These are phyloP conservation scores for Globisporangium apiculatum DNA, from an alignment of 352 stramenopile genomes.

Conservation along the genomic window DNA sequence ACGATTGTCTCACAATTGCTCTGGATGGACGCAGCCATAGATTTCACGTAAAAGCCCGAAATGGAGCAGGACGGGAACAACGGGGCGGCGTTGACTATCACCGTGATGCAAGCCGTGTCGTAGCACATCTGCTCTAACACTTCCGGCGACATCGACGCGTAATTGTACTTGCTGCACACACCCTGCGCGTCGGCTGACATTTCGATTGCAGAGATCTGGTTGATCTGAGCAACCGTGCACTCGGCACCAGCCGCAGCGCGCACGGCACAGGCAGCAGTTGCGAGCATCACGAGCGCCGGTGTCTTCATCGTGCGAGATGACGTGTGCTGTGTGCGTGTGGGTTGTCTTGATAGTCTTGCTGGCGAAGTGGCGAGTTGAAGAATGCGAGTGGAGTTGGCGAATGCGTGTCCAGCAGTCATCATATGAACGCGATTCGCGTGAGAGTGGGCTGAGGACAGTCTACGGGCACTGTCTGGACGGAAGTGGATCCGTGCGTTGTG, in stretches of 20 bases:
- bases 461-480: too few relatives aligned
- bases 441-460: too few relatives aligned
- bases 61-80: not conserved
- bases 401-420: too few relatives aligned
- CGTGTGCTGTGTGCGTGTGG: not conserved
- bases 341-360: not conserved
- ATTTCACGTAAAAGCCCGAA: not conserved
- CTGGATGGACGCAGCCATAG: too few relatives aligned
- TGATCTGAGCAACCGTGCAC: not conserved
- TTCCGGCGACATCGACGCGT: too few relatives aligned
- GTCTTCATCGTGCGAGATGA: not conserved
- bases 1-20: too few relatives aligned
- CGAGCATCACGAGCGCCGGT: not conserved
- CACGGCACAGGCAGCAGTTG: not conserved
- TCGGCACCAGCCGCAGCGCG: not conserved
- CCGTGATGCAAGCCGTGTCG: not conserved
- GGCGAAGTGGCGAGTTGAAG: not conserved
- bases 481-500: too few relatives aligned
- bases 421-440: too few relatives aligned
- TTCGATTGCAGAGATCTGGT: not conserved
- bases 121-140: not conserved
- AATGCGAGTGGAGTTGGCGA: not conserved
- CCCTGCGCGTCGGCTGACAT: accelerated
- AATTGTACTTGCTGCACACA: not conserved
- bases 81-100: not conserved